Percentiles rank a stretch among this genome's conserved stretches.
phyloP scores from a whole-genome alignment of 163 green algal species.

The Chlorella variabilis region DNA sequence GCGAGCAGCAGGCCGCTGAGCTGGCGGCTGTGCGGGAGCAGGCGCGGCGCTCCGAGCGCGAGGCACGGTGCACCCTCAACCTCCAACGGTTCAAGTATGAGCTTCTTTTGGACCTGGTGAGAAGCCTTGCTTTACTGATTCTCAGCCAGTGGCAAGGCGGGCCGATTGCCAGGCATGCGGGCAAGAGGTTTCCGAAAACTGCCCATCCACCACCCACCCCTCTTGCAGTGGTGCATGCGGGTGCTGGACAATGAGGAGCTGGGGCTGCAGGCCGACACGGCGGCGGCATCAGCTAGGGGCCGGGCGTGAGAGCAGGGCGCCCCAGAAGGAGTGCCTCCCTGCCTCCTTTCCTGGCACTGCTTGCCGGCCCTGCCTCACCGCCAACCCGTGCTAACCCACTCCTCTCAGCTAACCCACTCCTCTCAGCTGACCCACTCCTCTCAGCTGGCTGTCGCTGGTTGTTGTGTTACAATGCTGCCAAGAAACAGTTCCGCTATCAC shows the following conservation, averaged over 20 bases:
- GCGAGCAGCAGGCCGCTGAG: background rate
- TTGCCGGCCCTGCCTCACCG: too few relatives aligned
- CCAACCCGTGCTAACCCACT: too few relatives aligned
- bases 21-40: background rate
- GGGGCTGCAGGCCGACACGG: background rate
- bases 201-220: background rate
- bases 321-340: too few relatives aligned
- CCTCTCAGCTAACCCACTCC: too few relatives aligned
- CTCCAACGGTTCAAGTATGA: constrained; percentile 54
- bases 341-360: too few relatives aligned
- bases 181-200: background rate
- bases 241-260: constrained; percentile 56
- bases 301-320: too few relatives aligned
- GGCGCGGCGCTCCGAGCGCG: background rate
- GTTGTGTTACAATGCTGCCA: too few relatives aligned
- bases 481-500: too few relatives aligned
- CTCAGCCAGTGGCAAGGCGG: too few relatives aligned
- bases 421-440: too few relatives aligned
- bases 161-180: too few relatives aligned
- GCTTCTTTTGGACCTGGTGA: constrained; percentile 53
- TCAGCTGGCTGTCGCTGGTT: too few relatives aligned
- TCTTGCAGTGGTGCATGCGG: constrained; percentile 47
- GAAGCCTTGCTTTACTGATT: background rate
- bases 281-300: background rate
- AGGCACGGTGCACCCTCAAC: constrained; percentile 38